These are phyloP conservation scores for Crucibulum laeve DNA, from an alignment of 768 basidiomycete genomes.

Conservation along the genomic window DNA sequence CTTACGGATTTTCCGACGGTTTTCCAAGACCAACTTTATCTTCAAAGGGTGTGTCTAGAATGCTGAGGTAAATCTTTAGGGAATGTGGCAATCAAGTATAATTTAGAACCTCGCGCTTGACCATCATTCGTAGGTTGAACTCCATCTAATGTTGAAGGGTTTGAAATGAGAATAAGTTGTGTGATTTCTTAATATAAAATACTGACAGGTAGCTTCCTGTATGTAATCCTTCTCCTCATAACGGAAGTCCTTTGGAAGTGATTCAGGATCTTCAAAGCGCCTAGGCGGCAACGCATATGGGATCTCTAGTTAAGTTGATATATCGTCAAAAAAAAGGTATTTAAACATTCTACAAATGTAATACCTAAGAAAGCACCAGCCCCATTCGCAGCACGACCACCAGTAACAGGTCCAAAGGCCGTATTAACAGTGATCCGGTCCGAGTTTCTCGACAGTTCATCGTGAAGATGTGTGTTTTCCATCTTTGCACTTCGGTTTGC, in stretches of 20 bases:
- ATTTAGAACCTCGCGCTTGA: constrained; percentile 46
- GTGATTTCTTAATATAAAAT: constrained; percentile 3
- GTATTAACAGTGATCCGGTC: constrained; percentile 48
- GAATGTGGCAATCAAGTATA: neutral
- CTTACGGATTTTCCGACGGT: constrained; percentile 70
- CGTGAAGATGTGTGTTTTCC: constrained; percentile 41
- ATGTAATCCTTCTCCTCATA: constrained; percentile 64
- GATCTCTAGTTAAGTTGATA: constrained; percentile 42
- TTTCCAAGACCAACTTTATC: constrained; percentile 65
- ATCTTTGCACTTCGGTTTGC: constrained; percentile 2
- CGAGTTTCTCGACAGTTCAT: constrained; percentile 42
- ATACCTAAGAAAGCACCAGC: constrained; percentile 62
- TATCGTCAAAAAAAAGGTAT: neutral
- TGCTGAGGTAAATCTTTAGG: neutral
- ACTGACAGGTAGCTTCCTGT: constrained; percentile 51
- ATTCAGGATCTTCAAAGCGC: constrained; percentile 60
- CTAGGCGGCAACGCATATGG: constrained; percentile 66
- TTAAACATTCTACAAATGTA: neutral
- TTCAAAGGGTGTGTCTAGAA: constrained; percentile 38
- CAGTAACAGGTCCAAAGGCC: constrained; percentile 49
- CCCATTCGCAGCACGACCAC: constrained; percentile 58
- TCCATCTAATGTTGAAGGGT: constrained; percentile 35
- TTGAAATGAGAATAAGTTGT: neutral
- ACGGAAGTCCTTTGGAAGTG: constrained; percentile 46
- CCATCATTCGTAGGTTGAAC: constrained; percentile 64